These are phyloP conservation scores for Curvularia eragrostidis DNA, from an alignment of 2,329 filamentous ascomycete genomes.

Conservation along the genomic window DNA sequence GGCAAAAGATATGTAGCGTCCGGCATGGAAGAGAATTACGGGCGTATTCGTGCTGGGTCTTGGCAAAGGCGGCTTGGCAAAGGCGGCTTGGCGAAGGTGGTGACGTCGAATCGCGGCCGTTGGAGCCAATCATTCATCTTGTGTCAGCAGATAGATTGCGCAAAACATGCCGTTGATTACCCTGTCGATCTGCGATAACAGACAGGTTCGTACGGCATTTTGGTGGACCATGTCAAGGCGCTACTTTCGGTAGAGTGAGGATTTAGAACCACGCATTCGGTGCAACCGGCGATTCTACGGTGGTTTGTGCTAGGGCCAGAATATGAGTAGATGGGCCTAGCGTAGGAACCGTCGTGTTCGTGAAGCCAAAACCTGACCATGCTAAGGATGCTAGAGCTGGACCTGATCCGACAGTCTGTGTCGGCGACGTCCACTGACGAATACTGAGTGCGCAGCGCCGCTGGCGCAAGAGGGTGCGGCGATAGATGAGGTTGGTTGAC, in stretches of 20 bases:
- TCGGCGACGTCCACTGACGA: background rate
- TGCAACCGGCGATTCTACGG: constrained; percentile 6
- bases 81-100: background rate
- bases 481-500: constrained; percentile 3
- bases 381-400: background rate
- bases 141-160: background rate
- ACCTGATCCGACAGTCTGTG: background rate
- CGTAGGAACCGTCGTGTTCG: constrained; percentile 7
- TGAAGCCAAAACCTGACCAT: background rate
- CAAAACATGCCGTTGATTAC: background rate
- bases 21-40: background rate
- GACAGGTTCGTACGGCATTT: background rate
- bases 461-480: background rate
- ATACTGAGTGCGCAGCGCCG: constrained; percentile 5
- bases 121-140: background rate
- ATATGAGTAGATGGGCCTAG: constrained; percentile 11
- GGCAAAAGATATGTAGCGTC: background rate
- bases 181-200: background rate
- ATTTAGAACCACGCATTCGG: constrained; percentile 8
- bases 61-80: background rate
- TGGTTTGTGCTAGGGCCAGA: constrained; percentile 9
- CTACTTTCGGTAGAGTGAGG: constrained; percentile 4
- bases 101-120: background rate
- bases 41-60: background rate
- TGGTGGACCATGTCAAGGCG: constrained; percentile 1